Base-by-base conservation (phyloP, 1,284 basidiomycete genomes). In the Cryptococcus sp. region DNA sequence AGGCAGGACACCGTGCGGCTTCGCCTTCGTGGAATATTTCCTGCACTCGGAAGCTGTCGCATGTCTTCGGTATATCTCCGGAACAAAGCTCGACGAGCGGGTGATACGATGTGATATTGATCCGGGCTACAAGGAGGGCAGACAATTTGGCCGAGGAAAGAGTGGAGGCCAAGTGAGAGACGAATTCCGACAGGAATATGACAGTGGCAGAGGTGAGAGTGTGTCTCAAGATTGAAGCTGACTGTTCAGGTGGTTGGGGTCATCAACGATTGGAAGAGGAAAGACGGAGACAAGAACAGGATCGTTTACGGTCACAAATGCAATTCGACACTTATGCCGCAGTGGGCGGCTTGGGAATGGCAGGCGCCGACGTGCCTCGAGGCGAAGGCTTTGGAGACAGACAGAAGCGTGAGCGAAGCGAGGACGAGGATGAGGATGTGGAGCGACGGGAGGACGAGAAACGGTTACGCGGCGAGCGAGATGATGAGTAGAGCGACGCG, bases 1-100 rank as follows among this genome's bases (percentile, higher is more conserved):
- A 42, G 39, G 5, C 71, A 95, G 92, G 70, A 99, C 96, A 50
- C 96, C 96, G 0, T 99, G 96, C 75, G 96, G 96, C 1, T 99
- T 99, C 78, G 97, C 95, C 69, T 99, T 99, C 72, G 96, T 99
- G 58, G 96, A 99, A 76, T 99, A 93, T 78, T 99, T 98, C 78
- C 92, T 91, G 10, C 93, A 98, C 72, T 84, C 87, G 6, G 95
- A 99, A 78, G 96, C 96, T 17, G 83, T 97, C 27, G 90, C 93
- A 47, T 89, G 89, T 66, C 87, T 99, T 84, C 87, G 90, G 48
- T 95, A 97, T 78, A 87, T 99, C 62, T 93, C 89, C 51, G 95
- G 95, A 16, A 96, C 95, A 38, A 99, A 99, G 81, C 86, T 99
- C n/a, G 96, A 99, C 79, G 96, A 99, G 78, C 89, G 96, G 27